phyloP scores from a whole-genome alignment of 2,329 filamentous ascomycete genomes.

The Penicillium sp. region DNA sequence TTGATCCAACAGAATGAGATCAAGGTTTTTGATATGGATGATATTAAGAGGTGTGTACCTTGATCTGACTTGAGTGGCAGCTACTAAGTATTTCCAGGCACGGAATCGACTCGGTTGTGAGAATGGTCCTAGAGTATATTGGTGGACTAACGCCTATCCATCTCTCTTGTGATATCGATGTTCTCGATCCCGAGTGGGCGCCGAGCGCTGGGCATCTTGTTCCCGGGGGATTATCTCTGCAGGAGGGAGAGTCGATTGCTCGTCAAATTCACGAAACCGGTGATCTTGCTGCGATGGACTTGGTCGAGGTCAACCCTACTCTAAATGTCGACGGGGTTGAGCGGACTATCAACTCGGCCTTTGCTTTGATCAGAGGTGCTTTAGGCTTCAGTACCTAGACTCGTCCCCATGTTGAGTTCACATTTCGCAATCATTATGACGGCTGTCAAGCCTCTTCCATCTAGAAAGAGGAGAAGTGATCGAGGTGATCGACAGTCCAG shows the following conservation, averaged over 20 bases:
- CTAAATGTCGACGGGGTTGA: not conserved
- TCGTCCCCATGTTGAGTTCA: too few species aligned
- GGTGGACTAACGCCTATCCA: not conserved
- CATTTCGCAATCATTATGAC: too few species aligned
- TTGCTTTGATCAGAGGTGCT: not conserved
- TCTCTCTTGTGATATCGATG: constrained; percentile 1
- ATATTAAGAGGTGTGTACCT: not conserved
- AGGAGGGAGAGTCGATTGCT: not conserved
- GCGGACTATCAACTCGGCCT: not conserved
- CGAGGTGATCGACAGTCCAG: too few species aligned
- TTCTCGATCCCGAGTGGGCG: not conserved
- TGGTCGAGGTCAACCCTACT: constrained; percentile 2
- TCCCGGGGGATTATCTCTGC: constrained; percentile 2
- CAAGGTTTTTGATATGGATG: constrained; percentile 1
- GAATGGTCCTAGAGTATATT: not conserved
- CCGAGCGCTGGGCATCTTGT: not conserved
- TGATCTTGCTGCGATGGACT: not conserved
- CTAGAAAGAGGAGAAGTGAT: too few species aligned
- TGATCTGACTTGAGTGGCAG: not conserved
- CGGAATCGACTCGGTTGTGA: not conserved
- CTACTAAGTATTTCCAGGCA: not conserved
- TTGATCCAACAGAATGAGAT: not conserved
- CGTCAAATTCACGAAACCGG: not conserved
- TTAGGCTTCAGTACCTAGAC: not conserved
- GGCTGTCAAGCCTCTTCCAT: too few species aligned